phyloP scores from a whole-genome alignment of 2,329 filamentous ascomycete species.

The Aspergillus felis region DNA sequence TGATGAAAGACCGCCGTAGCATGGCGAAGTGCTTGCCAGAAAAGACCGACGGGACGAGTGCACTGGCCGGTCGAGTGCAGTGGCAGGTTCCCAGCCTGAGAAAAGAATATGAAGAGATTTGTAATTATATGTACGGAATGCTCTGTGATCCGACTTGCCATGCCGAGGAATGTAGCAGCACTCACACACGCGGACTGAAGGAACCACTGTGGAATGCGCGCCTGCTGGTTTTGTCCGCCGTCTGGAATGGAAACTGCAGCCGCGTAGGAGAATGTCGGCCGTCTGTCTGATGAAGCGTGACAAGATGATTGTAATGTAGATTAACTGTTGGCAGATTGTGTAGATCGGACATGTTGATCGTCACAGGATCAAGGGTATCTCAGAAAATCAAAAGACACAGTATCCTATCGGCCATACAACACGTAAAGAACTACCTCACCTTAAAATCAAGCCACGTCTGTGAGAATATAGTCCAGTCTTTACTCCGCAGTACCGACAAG shows the following conservation, averaged over 20 bases:
- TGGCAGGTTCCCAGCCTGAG: not conserved
- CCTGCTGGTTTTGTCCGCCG: constrained; percentile 2
- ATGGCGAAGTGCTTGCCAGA: constrained; percentile 1
- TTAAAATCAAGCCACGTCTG: not conserved
- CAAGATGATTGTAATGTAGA: not conserved
- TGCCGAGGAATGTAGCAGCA: constrained; percentile 18
- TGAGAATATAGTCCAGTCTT: not conserved
- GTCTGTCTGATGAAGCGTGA: not conserved
- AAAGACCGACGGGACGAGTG: not conserved
- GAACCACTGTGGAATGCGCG: constrained; percentile 13
- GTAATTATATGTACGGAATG: constrained; percentile 20
- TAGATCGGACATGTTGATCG: not conserved
- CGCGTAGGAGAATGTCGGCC: not conserved
- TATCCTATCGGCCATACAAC: not conserved
- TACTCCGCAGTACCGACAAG: not conserved
- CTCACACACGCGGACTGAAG: not conserved
- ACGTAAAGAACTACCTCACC: not conserved
- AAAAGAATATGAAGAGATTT: not conserved
- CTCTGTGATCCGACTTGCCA: constrained; percentile 10
- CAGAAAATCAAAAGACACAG: not conserved
- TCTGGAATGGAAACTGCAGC: constrained; percentile 18
- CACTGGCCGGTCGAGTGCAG: not conserved
- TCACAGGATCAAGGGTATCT: not conserved
- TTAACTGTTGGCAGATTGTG: not conserved
- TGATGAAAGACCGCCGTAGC: constrained; percentile 1